Percentiles rank a stretch among this genome's conserved stretches.
Evolutionary conservation across 2,329 filamentous ascomycete species (phyloP).

Genomic region (Xylogone sp.): DNA sequence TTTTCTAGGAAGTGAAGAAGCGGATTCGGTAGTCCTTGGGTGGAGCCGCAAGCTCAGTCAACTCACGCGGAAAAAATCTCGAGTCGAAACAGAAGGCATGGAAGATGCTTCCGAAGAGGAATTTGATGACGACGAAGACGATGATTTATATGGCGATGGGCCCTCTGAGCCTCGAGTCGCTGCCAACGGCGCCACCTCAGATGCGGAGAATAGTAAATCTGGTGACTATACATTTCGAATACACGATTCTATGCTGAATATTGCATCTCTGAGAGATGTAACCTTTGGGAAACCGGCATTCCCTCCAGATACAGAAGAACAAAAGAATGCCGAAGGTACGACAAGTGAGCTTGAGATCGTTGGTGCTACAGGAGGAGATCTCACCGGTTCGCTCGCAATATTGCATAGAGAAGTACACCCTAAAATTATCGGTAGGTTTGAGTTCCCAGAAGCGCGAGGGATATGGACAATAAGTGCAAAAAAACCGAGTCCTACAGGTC

Average conservation of each 20-base stretch:
- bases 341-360: constrained; percentile 56
- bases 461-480: constrained; percentile 78
- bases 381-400: constrained; percentile 66
- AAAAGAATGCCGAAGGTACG: constrained; percentile 41
- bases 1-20: constrained; percentile 82
- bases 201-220: constrained; percentile 39
- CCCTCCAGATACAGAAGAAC: constrained; percentile 41
- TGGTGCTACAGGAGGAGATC: constrained; percentile 59
- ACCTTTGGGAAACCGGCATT: constrained; percentile 59
- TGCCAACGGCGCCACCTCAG: constrained; percentile 32
- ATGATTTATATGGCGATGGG: constrained; percentile 62
- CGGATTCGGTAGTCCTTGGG: constrained; percentile 76
- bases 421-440: constrained; percentile 63
- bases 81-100: constrained; percentile 50
- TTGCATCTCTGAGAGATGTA: constrained; percentile 76
- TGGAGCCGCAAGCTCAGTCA: constrained; percentile 68
- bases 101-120: constrained; percentile 58
- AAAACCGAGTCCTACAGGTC: constrained; percentile 59
- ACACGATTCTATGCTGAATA: constrained; percentile 72
- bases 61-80: constrained; percentile 58
- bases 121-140: constrained; percentile 44
- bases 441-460: constrained; percentile 68
- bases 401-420: constrained; percentile 77
- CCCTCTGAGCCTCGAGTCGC: constrained; percentile 31
- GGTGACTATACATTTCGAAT: constrained; percentile 70